Conservation (phyloP, 2,329 filamentous ascomycete species). For the Penicillium sp. region DNA sequence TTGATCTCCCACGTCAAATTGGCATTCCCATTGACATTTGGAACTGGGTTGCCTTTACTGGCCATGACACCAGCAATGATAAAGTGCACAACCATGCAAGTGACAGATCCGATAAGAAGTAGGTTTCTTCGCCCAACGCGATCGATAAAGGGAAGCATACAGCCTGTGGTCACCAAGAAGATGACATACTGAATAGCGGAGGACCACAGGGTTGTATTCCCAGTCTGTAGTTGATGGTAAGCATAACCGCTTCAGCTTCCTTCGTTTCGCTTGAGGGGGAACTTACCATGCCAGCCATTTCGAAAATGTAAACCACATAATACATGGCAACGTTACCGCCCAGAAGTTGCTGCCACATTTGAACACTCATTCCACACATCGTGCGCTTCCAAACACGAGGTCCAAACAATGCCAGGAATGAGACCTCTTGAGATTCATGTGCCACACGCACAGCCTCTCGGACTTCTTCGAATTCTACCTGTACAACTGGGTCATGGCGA, state of each 20-base stretch:
- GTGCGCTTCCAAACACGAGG: slow-evolving; percentile 54
- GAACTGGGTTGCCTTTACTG: slow-evolving; percentile 47
- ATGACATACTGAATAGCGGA: slow-evolving; percentile 60
- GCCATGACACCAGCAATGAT: slow-evolving; percentile 56
- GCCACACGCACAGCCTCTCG: slow-evolving; percentile 35
- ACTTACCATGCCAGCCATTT: slow-evolving; percentile 56
- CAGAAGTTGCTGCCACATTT: slow-evolving; percentile 59
- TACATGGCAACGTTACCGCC: slow-evolving; percentile 61
- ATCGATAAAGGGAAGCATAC: slow-evolving; percentile 53
- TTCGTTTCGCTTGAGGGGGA: background rate
- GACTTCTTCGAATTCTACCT: slow-evolving; percentile 52
- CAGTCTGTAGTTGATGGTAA: slow-evolving; percentile 27
- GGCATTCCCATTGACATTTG: slow-evolving; percentile 49
- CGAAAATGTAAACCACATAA: slow-evolving; percentile 62
- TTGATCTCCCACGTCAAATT: slow-evolving; percentile 50
- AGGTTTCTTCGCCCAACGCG: slow-evolving; percentile 51
- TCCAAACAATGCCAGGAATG: slow-evolving; percentile 47
- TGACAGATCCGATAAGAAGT: slow-evolving; percentile 48
- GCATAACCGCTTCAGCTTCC: no score
- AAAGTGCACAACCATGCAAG: slow-evolving; percentile 53
- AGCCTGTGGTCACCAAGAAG: slow-evolving; percentile 54
- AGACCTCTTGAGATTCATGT: slow-evolving; percentile 35
- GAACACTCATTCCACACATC: slow-evolving; percentile 52
- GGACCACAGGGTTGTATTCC: slow-evolving; percentile 49
- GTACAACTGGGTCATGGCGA: slow-evolving; percentile 54